Percentiles rank a stretch among this genome's conserved stretches.
Evolutionary conservation across 78 protist genomes (phyloP).

Genomic region (Polysphondylium violaceum): DNA sequence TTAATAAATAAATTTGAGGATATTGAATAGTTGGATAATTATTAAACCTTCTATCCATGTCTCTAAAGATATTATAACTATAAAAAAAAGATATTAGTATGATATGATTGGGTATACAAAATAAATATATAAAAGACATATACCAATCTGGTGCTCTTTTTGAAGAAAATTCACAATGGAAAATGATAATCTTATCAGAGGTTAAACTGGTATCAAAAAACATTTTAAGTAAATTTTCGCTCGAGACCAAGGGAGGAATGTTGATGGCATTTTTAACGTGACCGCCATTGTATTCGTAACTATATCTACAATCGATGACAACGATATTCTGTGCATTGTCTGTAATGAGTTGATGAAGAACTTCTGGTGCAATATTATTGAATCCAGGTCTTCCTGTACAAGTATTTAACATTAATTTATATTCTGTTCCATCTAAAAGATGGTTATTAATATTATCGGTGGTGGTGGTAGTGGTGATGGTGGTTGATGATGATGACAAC

Average conservation of each 20-base stretch:
- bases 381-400: constrained; percentile 55
- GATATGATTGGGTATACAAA: not conserved
- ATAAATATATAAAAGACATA: not conserved
- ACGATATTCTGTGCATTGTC: constrained; percentile 22
- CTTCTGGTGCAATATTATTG: constrained; percentile 55
- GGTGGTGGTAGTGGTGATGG: not conserved
- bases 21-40: constrained; percentile 82
- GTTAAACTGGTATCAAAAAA: constrained; percentile 11
- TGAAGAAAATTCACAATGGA: constrained; percentile 91
- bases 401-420: too few species aligned
- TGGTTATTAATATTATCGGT: constrained; percentile 7
- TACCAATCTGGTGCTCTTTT: constrained; percentile 87
- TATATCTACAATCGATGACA: constrained; percentile 84
- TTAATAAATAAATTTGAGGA: constrained; percentile 79
- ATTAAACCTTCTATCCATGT: constrained; percentile 73
- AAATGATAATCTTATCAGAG: constrained; percentile 62
- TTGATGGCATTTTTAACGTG: constrained; percentile 87
- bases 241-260: constrained; percentile 42
- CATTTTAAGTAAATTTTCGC: not conserved
- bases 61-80: constrained; percentile 56
- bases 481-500: not conserved
- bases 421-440: too few species aligned
- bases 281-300: constrained; percentile 89
- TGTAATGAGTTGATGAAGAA: not conserved
- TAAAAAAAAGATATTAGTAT: not conserved